Evolutionary conservation across 2,329 filamentous ascomycete genomes (phyloP), one percentile per base, ranked within the genome.

Genomic region (Huntiella decipiens): DNA sequence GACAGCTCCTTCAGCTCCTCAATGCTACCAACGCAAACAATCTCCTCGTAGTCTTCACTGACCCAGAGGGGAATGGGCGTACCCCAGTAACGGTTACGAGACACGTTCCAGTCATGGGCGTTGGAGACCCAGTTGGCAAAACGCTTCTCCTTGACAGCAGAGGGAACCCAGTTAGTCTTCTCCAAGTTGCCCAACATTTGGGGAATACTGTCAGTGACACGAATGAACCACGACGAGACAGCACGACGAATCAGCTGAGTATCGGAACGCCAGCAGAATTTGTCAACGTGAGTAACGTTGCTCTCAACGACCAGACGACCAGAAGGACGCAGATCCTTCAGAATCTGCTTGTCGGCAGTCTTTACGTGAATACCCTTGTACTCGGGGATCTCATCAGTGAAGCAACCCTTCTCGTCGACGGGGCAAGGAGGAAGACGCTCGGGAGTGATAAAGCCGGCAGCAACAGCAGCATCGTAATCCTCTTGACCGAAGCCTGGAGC

Each of bases 401-500:
- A 57, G 17, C 47, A 51, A 12, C 54, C 55, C 38, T 56, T 55
- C 10, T 79, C 73, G 54, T 82, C 75, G 16, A 85, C 76, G 5
- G 80, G 80, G 55, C 82, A 82, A 4, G 79, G 79, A 7, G 80
- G 77, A 41, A 70, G 62, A 41, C 77, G 70, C 36, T 67, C 66
- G 43, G 76, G 71, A 47, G 57, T 73, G 56, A 84, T 77, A 51
- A 83, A 66, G 36, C 78, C 79, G 38, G 70, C 63, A 46, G 77
- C 69, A 56, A 77, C 62, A 4, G 74, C 75, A 48, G 81, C 70
- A 52, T 72, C 71, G 62, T 82, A 84, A 73, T 84, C 80, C 53
- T 84, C 80, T 60, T 83, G 77, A 68, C 80, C 80, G 55, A 81
- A 84, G 1, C 79, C 78, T 6, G 80, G 80, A 4, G 80, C 66